Evolutionary conservation across 805 yeast species (phyloP), one percentile per base, ranked within the genome.

Genomic region (Blastobotrys robertii): DNA sequence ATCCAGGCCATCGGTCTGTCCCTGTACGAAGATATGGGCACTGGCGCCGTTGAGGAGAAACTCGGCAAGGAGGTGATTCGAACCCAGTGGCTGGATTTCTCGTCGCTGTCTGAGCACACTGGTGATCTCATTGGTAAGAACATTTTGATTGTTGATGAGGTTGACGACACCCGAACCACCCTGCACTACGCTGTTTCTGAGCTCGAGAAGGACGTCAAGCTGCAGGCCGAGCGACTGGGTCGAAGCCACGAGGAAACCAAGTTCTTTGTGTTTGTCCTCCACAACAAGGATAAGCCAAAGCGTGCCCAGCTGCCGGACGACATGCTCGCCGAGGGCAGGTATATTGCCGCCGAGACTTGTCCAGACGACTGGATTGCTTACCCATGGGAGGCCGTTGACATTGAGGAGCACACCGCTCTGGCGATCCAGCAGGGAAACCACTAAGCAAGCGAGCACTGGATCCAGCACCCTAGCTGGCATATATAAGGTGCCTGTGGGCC

Each of bases 1-100:
- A 86, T 90, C 57, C 90, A 88, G 78, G 97, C 98, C 38, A 85
- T 90, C 53, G 94, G 92, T 30, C 72, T 90, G 52, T 86, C 97
- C 1, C 71, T 90, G 43, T 90, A 90, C 61, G 98, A 90, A 67
- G 92, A 83, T 54, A 62, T 84, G 43, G 78, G 73, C 37, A 65
- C 69, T 25, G 70, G 61, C 38, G 57, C 62, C 38, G 63, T 63
- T 28, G 76, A 69, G 48, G 81, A 74, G 47, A 60, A 63, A 46
- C 80, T 80, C 44, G 94, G 94, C 39, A 76, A 77, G 54, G 88
- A 85, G 63, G 94, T 85, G 38, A 69, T 84, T 32, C 77, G 94
- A 61, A 85, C 94, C 16, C 95, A 85, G 66, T 85, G 95, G 95
- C 72, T 85, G 38, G 94, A 85, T 58, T 83, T 84, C 63, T 79